Evolutionary conservation across 192 early-diverging fungal species (phyloP).

Genomic region (Rhizoclosmatium sp.): DNA sequence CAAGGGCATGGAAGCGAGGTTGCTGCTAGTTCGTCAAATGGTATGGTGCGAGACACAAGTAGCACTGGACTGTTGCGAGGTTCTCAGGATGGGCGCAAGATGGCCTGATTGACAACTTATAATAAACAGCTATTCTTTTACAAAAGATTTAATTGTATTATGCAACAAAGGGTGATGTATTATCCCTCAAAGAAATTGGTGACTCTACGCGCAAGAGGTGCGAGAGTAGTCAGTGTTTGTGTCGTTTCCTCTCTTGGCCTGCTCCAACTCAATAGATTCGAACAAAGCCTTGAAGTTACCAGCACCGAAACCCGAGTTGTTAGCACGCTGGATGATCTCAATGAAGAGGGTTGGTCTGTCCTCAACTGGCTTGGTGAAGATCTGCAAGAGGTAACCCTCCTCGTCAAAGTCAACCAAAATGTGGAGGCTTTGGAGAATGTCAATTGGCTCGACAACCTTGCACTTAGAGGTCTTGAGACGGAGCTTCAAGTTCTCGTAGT

Average conservation of each 20-base stretch:
- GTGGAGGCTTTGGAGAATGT: constrained; percentile 80
- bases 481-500: constrained; percentile 86
- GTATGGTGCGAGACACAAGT: neutral
- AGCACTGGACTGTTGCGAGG: neutral
- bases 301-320: constrained; percentile 89
- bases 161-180: no score
- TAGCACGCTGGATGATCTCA: constrained; percentile 96
- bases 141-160: no score
- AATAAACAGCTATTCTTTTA: no score
- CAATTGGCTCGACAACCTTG: constrained; percentile 84
- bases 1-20: neutral
- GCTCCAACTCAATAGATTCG: constrained; percentile 94
- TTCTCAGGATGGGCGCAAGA: neutral
- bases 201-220: neutral
- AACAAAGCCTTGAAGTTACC: constrained; percentile 99
- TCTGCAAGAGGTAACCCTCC: constrained; percentile 94
- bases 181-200: no score
- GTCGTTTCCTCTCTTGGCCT: constrained; percentile 80
- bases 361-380: constrained; percentile 87
- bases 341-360: constrained; percentile 97
- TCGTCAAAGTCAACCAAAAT: constrained; percentile 98
- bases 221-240: neutral
- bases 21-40: neutral
- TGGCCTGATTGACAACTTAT: neutral
- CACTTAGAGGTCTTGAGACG: constrained; percentile 74